Evolutionary conservation across 257 asterid species (phyloP).

Genomic region (Plectranthus barbatus): DNA sequence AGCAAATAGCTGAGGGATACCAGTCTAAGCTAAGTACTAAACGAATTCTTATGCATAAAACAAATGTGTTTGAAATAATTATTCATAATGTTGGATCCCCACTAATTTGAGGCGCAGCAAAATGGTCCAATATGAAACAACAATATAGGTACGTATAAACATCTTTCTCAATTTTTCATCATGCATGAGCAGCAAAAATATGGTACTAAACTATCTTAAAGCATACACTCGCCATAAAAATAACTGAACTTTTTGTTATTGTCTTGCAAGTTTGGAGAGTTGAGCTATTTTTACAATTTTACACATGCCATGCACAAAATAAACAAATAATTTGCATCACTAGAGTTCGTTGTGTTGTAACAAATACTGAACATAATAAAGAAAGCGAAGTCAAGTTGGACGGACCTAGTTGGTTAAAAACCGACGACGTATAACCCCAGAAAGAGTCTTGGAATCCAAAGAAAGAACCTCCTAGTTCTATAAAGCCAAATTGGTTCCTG

Average conservation of each 20-base stretch:
- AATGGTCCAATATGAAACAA: not conserved
- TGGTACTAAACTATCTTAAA: not conserved
- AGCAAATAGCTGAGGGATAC: not conserved
- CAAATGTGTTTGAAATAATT: not conserved
- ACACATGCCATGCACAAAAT: not conserved
- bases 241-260: not conserved
- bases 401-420: conserved; percentile 56
- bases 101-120: not conserved
- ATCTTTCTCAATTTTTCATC: not conserved
- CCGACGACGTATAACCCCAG: conserved; percentile 48
- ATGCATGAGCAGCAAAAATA: not conserved
- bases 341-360: not conserved
- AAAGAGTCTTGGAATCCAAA: conserved; percentile 53
- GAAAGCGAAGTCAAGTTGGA: conserved; percentile 10
- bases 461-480: conserved; percentile 44
- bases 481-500: conserved; percentile 36
- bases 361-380: not conserved
- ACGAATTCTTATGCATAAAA: not conserved
- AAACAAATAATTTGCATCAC: not conserved
- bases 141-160: not conserved
- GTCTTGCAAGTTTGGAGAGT: not conserved
- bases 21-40: not conserved
- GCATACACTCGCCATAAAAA: not conserved
- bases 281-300: not conserved
- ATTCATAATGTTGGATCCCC: not conserved